Base-by-base conservation (phyloP, 225 moss, liverwort and hornwort species). In the Pseudisothecium myosuroides region DNA sequence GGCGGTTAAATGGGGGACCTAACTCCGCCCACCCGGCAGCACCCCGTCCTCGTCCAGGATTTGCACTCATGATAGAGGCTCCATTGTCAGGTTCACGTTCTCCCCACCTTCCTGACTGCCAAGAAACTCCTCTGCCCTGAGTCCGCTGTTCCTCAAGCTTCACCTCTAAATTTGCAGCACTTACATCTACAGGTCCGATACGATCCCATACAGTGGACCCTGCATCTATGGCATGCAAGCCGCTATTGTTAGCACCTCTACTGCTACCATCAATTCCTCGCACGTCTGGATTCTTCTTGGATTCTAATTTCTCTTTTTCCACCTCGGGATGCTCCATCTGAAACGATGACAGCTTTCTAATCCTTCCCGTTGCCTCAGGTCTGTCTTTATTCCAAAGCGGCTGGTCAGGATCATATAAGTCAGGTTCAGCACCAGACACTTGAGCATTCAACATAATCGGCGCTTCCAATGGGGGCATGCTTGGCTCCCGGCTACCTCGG, bases 371-470 rank as follows among this genome's bases (percentile, higher is more conserved):
- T 92, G 97, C 92, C 82, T 97, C 98, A 77, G 95, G 94, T 87
- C 97, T 94, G 66, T 98, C 98, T 89, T 97, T 96, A 68, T 95
- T 98, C 98, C 98, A 98, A 86, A 98, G 92, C 49, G 97, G 98
- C 90, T 98, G 98, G 94, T 98, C 98, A 83, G 98, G 98, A 92
- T 98, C 98, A 92, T 98, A 98, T 56, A 94, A 95, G 88, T 98
- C 98, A 76, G 97, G 98, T 86, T 98, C 98, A 62, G 94, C 87
- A 86, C 91, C 94, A 80, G 93, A 88, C 47, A 79, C 92, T 82
- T 90, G 92, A 81, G 92, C 95, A 87, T 95, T 96, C 84, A 93
- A 82, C 84, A 91, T 69, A 66, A 88, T 85, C 68, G 90, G 87
- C 63, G 91, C 94, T 89, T 98, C 97, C 66, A 93, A 85, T 22